Conservation (phyloP, 352 stramenopile genomes). For the Halophytophthora polymorphica region DNA sequence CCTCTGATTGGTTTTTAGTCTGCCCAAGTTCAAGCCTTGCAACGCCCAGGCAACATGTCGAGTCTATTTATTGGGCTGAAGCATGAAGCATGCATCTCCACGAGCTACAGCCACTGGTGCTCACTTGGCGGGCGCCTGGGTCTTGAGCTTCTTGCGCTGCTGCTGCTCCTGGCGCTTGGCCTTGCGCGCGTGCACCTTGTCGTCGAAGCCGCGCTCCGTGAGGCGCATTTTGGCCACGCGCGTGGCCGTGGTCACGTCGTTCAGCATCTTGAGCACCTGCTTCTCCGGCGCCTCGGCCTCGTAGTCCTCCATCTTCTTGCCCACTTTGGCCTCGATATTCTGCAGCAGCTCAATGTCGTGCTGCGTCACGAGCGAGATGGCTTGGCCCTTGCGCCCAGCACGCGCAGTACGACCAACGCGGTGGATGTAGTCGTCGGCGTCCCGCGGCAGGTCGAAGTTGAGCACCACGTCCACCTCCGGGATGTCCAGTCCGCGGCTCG, state of each 20-base stretch:
- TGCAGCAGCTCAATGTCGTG: constrained; percentile 93
- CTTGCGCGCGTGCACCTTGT: constrained; percentile 76
- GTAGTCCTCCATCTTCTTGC: constrained; percentile 91
- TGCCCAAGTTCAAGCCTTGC: no score
- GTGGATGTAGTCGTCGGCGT: constrained; percentile 97
- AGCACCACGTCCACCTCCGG: constrained; percentile 95
- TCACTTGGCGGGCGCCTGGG: constrained; percentile 10
- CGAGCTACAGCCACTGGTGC: constrained; percentile 3
- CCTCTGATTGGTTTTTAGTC: no score
- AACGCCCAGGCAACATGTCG: no score
- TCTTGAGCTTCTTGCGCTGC: constrained; percentile 29
- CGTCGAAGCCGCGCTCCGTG: constrained; percentile 85
- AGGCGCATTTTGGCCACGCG: constrained; percentile 93
- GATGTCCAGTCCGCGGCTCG: constrained; percentile 96
- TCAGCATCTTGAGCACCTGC: constrained; percentile 93
- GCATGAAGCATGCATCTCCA: no score
- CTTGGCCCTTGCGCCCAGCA: constrained; percentile 87
- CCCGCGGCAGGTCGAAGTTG: constrained; percentile 96
- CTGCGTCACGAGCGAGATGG: constrained; percentile 95
- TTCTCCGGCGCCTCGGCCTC: constrained; percentile 79
- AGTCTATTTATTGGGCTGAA: no score
- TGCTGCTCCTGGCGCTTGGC: constrained; percentile 62
- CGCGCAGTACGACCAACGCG: constrained; percentile 95
- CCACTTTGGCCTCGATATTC: constrained; percentile 91
- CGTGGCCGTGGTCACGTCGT: constrained; percentile 93